Conservation (phyloP, 768 basidiomycete species). For the Hemileccinum impolitum region DNA sequence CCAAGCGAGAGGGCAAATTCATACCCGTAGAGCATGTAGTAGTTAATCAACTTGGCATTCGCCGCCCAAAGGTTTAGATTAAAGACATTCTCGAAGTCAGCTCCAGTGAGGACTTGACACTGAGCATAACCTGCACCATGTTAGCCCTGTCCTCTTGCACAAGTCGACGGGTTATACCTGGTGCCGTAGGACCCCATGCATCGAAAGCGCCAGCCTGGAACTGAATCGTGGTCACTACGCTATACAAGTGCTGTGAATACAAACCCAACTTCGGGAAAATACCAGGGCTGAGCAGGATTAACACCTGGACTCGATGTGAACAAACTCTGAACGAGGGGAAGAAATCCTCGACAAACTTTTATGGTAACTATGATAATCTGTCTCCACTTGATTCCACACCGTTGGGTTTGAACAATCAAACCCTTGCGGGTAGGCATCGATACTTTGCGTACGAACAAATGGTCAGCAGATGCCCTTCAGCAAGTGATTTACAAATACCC, state of each 20-base stretch:
- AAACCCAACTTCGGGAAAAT: slow-evolving; percentile 60
- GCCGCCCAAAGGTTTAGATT: slow-evolving; percentile 75
- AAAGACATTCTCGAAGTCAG: slow-evolving; percentile 77
- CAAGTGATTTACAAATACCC: slow-evolving; percentile 41
- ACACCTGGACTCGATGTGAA: slow-evolving; percentile 36
- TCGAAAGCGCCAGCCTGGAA: slow-evolving; percentile 79
- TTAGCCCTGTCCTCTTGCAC: slow-evolving; percentile 1
- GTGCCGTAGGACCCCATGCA: slow-evolving; percentile 74
- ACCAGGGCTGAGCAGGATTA: slow-evolving; percentile 56
- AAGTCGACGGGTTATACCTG: slow-evolving; percentile 39
- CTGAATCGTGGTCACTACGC: slow-evolving; percentile 29
- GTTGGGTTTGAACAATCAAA: slow-evolving; percentile 79
- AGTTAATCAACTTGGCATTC: slow-evolving; percentile 78
- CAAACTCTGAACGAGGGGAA: neutral
- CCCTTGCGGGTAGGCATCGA: slow-evolving; percentile 73
- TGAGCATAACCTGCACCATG: slow-evolving; percentile 49
- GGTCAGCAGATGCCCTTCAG: neutral
- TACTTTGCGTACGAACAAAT: slow-evolving; percentile 25
- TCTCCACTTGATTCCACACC: slow-evolving; percentile 60
- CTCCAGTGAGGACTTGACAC: slow-evolving; percentile 65
- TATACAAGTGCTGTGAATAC: neutral
- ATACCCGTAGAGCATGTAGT: slow-evolving; percentile 84
- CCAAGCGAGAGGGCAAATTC: slow-evolving; percentile 4
- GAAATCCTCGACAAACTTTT: slow-evolving; percentile 17
- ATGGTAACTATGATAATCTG: slow-evolving; percentile 67